Evolutionary conservation across 2,329 filamentous ascomycete genomes (phyloP), one percentile per base, ranked within the genome.

Genomic region (Fusarium heterosporum): DNA sequence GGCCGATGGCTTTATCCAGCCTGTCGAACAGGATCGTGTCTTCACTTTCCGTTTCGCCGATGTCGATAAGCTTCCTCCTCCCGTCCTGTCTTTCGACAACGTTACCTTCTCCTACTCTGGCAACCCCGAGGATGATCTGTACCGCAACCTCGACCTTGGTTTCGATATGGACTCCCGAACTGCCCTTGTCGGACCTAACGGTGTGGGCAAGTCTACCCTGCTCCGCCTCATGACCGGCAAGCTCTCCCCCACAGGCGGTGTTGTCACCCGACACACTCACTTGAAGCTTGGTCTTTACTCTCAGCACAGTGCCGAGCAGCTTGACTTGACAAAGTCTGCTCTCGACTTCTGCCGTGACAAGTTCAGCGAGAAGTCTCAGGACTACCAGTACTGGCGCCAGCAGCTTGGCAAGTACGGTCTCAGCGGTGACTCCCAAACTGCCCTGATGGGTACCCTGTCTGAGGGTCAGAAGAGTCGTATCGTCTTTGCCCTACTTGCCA

Each of bases 131-230:
- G 96, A 99, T 78, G 96, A 97, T 78, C 85, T 99, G 54, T 99
- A 99, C 85, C 93, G 95, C 81, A 89, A 97, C 83, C 88, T 99
- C 40, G 96, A 99, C 78, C 92, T 99, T 68, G 96, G 96, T 89
- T 96, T 99, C 74, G 96, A 99, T 82, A 99, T 99, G 96, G 96
- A 99, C 84, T 97, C 94, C 66, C 90, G 96, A 83, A 97, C 94
- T 45, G 95, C 95, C 46, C 90, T 99, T 64, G 96, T 99, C 77
- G 96, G 96, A 62, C 96, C 96, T 78, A 98, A 98, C 82, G 96
- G 96, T 93, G 96, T 98, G 61, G 96, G 96, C 80, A 99, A 99
- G 85, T 98, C 96, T 25, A 98, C 96, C 14, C 87, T 98, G 58
- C 90, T 99, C 68, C 91, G 93, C 72, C 89, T 99, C 72, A 98